phyloP scores from a whole-genome alignment of 2,329 filamentous ascomycete species.

The Zymoseptoria tritici region DNA sequence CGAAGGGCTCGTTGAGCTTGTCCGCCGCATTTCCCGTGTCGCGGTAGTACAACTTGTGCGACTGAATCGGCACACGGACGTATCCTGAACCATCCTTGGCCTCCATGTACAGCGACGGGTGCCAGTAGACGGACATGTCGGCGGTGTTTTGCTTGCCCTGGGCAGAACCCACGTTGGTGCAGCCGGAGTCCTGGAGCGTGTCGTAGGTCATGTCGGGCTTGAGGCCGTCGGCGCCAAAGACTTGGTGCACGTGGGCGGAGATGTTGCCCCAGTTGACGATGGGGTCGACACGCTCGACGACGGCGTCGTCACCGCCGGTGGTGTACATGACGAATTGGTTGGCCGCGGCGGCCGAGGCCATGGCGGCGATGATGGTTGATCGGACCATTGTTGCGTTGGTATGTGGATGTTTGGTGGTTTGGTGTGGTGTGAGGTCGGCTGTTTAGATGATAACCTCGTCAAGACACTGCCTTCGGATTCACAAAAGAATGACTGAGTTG shows the following conservation, averaged over 20 bases:
- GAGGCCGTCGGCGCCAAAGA: conserved; percentile 65
- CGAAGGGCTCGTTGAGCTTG: conserved; percentile 57
- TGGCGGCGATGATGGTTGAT: conserved; percentile 3
- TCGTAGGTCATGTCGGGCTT: conserved; percentile 54
- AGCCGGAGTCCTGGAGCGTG: conserved; percentile 53
- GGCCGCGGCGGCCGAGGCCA: conserved; percentile 12
- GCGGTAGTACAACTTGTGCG: conserved; percentile 69
- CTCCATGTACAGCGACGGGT: conserved; percentile 61
- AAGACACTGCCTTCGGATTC: not conserved
- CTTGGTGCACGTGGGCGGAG: conserved; percentile 58
- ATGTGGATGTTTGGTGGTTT: not conserved
- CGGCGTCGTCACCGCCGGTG: conserved; percentile 27
- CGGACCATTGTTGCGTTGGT: conserved; percentile 1
- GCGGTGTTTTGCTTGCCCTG: conserved; percentile 36
- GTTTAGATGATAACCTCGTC: not conserved
- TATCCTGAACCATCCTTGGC: conserved; percentile 56
- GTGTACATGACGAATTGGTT: conserved; percentile 25
- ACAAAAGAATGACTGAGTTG: not conserved
- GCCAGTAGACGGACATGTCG: conserved; percentile 72
- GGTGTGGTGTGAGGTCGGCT: not conserved
- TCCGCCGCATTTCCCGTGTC: conserved; percentile 35
- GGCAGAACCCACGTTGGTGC: conserved; percentile 22
- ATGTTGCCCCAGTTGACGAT: conserved; percentile 54
- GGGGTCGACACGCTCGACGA: conserved; percentile 56
- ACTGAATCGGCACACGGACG: conserved; percentile 49